Percentiles rank a stretch among this genome's conserved stretches.
Conservation (phyloP, 345 rosid species). For the Moringa oleifera region DNA sequence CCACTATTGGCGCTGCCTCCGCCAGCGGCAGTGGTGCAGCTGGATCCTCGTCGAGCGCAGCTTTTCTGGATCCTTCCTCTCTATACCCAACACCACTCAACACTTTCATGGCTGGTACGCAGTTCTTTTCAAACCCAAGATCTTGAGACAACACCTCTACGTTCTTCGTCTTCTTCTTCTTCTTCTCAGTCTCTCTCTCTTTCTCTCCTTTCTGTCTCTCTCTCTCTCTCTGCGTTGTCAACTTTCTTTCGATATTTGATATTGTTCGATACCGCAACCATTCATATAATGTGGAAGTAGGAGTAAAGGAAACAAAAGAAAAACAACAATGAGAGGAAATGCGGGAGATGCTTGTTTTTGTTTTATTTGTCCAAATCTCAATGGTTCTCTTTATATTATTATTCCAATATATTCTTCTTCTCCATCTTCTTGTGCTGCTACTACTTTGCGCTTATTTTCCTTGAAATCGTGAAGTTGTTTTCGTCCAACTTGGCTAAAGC, state of each 20-base stretch:
- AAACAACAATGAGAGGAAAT: conserved; percentile 11
- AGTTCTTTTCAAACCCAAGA: conserved; percentile 57
- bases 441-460: not conserved
- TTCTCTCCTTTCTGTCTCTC: not conserved
- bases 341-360: conserved; percentile 11
- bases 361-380: conserved; percentile 14
- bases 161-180: conserved; percentile 12
- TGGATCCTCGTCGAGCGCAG: not conserved
- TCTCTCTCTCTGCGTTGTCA: too few relatives aligned
- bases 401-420: not conserved
- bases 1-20: conserved; percentile 4
- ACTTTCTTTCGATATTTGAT: conserved; percentile 12
- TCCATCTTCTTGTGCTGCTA: not conserved
- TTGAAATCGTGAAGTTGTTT: conserved; percentile 13
- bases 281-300: conserved; percentile 26
- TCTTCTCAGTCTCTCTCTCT: conserved; percentile 14
- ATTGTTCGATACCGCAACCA: conserved; percentile 4
- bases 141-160: conserved; percentile 29
- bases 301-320: conserved; percentile 1
- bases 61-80: conserved; percentile 48
- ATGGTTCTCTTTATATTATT: conserved; percentile 9
- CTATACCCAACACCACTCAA: conserved; percentile 48
- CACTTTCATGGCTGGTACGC: conserved; percentile 63
- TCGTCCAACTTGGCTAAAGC: conserved; percentile 12
- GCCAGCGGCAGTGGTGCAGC: conserved; percentile 8